Percentiles rank a stretch among this genome's conserved stretches.
phyloP scores from a whole-genome alignment of 2,329 filamentous ascomycete species.

The Periglandula ipomoeae region DNA sequence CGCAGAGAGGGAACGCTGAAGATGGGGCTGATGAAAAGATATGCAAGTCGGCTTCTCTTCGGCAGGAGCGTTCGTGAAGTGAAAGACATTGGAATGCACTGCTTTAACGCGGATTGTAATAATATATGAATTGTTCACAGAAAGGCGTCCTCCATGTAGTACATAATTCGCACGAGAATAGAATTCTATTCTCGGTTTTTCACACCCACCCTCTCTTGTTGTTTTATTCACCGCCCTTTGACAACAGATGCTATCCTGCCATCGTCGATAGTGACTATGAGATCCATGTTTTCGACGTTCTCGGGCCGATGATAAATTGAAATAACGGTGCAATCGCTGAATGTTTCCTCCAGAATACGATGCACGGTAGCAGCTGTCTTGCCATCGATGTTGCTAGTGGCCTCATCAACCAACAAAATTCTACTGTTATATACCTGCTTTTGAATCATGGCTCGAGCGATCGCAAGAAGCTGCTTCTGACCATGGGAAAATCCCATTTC shows the following conservation, averaged over 20 bases:
- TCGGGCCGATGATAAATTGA: conserved; percentile 4
- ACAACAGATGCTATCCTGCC: not conserved
- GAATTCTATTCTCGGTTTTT: too few species aligned
- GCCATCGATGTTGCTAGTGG: conserved; percentile 7
- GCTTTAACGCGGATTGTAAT: too few species aligned
- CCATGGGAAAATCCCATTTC: conserved; percentile 8
- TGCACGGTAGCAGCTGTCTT: conserved; percentile 2
- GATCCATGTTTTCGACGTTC: not conserved
- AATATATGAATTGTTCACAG: too few species aligned
- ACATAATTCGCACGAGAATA: too few species aligned
- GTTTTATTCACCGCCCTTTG: not conserved
- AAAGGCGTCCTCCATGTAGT: too few species aligned
- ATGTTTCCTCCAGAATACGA: not conserved
- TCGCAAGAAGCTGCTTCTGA: conserved; percentile 11
- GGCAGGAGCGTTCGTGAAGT: too few species aligned
- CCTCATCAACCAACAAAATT: conserved; percentile 6
- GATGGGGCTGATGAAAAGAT: too few species aligned
- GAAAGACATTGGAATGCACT: too few species aligned
- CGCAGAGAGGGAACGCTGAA: too few species aligned
- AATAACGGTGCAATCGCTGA: conserved; percentile 5
- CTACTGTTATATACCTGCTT: not conserved
- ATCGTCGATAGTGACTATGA: not conserved
- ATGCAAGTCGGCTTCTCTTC: too few species aligned
- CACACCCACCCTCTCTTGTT: too few species aligned
- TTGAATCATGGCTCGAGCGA: conserved; percentile 8